A percentile compares a stretch with the other conserved stretches of the same genome.
phyloP scores from a whole-genome alignment of 73 alveolate species.

The Blepharisma japonicum region DNA sequence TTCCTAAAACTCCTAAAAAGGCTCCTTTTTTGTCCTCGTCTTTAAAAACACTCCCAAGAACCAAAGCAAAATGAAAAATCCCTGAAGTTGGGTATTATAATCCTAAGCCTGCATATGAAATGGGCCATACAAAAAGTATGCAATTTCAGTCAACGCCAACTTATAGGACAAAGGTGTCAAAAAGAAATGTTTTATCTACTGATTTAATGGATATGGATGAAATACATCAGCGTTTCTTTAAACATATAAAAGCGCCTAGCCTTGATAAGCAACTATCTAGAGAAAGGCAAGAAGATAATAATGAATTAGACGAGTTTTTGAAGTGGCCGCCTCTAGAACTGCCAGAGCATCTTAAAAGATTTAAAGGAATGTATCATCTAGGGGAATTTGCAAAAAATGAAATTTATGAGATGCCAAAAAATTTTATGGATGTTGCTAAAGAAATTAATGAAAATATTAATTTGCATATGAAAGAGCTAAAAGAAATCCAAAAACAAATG shows the following conservation, averaged over 20 bases:
- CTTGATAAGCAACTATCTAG: conserved; percentile 4
- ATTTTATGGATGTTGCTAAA: neutral
- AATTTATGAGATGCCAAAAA: neutral
- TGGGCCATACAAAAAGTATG: neutral
- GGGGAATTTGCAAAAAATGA: neutral
- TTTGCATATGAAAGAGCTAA: too few species aligned
- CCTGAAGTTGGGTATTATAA: neutral
- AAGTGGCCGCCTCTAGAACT: neutral
- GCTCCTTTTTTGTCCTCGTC: neutral
- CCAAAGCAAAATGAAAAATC: neutral
- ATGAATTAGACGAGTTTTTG: neutral
- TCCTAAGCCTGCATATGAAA: neutral
- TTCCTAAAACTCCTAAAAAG: neutral
- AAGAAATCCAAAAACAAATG: too few species aligned
- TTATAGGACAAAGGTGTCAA: too few species aligned
- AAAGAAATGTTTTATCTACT: too few species aligned
- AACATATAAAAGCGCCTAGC: too few species aligned
- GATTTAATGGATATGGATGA: too few species aligned
- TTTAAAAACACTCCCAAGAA: neutral
- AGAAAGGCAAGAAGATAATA: neutral
- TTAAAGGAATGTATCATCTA: conserved; percentile 11
- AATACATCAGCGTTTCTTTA: too few species aligned
- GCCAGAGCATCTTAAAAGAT: conserved; percentile 4
- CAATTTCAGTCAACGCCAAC: neutral
- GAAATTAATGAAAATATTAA: too few species aligned